phyloP scores from a whole-genome alignment of 768 basidiomycete genomes.

The Tylopilus vinaceipallidus region DNA sequence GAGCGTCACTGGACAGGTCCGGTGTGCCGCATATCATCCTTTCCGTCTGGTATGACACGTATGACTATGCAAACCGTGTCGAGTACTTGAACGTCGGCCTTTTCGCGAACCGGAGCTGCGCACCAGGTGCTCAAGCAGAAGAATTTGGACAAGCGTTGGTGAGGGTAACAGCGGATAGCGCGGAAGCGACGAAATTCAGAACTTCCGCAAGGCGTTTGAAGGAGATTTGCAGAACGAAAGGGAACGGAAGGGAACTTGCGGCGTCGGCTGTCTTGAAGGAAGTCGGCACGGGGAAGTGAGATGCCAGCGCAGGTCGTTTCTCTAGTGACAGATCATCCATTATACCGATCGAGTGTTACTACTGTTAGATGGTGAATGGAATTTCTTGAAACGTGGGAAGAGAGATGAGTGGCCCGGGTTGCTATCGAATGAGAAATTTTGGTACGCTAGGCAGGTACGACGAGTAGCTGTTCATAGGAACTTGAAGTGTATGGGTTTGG shows the following conservation, averaged over 20 bases:
- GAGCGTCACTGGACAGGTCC: slow-evolving; percentile 2
- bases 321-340: no score
- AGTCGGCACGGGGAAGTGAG: not conserved
- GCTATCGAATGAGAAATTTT: no score
- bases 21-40: slow-evolving; percentile 7
- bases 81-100: no score
- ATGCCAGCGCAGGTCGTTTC: no score
- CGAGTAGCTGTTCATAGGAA: no score
- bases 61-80: not conserved
- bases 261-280: not conserved
- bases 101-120: not conserved
- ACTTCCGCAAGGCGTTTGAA: slow-evolving; percentile 2
- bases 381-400: no score
- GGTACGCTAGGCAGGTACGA: no score
- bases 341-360: no score
- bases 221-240: not conserved
- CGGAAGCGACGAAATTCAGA: slow-evolving; percentile 3
- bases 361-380: no score
- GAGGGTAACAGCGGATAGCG: slow-evolving; percentile 1
- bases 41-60: slow-evolving; percentile 12
- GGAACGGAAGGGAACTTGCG: not conserved
- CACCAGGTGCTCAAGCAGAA: not conserved
- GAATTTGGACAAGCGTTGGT: slow-evolving; percentile 8
- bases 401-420: no score
- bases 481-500: no score